Evolutionary conservation across 2,329 filamentous ascomycete species (phyloP), one percentile per base, ranked within the genome.

Genomic region (Colletotrichum destructivum): DNA sequence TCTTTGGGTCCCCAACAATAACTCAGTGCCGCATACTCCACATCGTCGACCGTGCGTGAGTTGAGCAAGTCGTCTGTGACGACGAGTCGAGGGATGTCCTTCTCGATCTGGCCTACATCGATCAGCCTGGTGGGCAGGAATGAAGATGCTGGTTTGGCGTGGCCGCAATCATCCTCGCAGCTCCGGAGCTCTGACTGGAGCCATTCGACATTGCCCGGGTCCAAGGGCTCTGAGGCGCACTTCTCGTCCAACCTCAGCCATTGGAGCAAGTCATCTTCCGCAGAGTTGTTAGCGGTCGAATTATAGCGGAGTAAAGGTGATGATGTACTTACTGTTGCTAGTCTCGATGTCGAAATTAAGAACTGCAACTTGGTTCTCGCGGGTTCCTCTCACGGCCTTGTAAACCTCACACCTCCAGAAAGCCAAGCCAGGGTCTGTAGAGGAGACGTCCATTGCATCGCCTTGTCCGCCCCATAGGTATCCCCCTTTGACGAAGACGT

Each of bases 321-420:
- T 9, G 31, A 8, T 31, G 6, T 5, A 15, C 63, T 26, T 8
- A 66, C 54, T 12, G 31, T 42, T 7, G 1, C 31, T 42, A 3
- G 54, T 49, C 16, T 66, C 63, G 13, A 66, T 66, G 11, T 51
- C 46, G 15, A 66, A 66, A 13, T 38, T 65, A 3, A 66, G 11
- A 35, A 16, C 52, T 12, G 54, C 54, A 26, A 60, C 13, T 35
- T 1, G 13, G 9, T 1, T n/a, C 26, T 23, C 23, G n/a, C 1
- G 18, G 31, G 12, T 35, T 2, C 31, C 31, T 11, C 31, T 9
- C 8, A 44, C 11, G 31, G 6, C 8, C 3, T 66, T 52, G 12
- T 66, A 66, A 4, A 66, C 42, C 44, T 60, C 54, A 18, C 63
- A 60, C 11, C 63, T 38, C 63, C 63, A 60, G 44, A 66, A 66